A percentile compares a stretch with the other conserved stretches of the same genome.
Evolutionary conservation across 2,329 filamentous ascomycete species (phyloP).

Genomic region (Coniochaeta pulveracea): DNA sequence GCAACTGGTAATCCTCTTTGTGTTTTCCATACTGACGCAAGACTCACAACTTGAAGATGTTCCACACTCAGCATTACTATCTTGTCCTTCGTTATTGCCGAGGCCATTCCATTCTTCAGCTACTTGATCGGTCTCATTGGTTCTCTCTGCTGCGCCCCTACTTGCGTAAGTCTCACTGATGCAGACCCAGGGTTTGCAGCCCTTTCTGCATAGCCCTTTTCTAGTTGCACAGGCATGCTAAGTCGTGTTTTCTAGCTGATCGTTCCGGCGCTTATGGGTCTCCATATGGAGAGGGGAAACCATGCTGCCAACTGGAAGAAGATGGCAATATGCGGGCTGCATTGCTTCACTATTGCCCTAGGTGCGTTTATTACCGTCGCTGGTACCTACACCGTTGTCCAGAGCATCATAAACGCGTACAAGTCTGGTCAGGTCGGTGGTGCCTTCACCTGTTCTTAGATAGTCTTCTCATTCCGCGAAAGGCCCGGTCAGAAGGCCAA

Average conservation of each 20-base stretch:
- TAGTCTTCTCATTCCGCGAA: background rate
- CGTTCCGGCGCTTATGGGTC: constrained; percentile 2
- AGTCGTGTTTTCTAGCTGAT: constrained; percentile 2
- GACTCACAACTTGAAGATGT: background rate
- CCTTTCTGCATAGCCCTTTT: background rate
- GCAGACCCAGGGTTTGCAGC: background rate
- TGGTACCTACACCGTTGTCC: constrained; percentile 7
- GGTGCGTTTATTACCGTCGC: constrained; percentile 8
- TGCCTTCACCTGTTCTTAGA: constrained; percentile 7
- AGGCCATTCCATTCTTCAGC: constrained; percentile 16
- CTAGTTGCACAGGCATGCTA: constrained; percentile 4
- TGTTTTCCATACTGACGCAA: background rate
- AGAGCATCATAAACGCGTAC: constrained; percentile 8
- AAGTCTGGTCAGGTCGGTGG: constrained; percentile 5
- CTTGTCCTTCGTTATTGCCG: constrained; percentile 14
- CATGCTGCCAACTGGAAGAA: background rate
- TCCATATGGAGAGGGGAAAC: background rate
- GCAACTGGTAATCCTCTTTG: background rate
- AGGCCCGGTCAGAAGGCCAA: background rate
- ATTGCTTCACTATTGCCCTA: constrained; percentile 6
- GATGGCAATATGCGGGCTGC: constrained; percentile 4
- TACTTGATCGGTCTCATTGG: constrained; percentile 8
- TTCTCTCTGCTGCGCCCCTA: constrained; percentile 8
- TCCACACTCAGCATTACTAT: constrained; percentile 12
- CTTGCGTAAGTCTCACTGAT: constrained; percentile 5